A percentile compares a stretch with the other conserved stretches of the same genome.
Evolutionary conservation across 495 filamentous ascomycete species (phyloP).

Genomic region (Talaromyces borbonicus): DNA sequence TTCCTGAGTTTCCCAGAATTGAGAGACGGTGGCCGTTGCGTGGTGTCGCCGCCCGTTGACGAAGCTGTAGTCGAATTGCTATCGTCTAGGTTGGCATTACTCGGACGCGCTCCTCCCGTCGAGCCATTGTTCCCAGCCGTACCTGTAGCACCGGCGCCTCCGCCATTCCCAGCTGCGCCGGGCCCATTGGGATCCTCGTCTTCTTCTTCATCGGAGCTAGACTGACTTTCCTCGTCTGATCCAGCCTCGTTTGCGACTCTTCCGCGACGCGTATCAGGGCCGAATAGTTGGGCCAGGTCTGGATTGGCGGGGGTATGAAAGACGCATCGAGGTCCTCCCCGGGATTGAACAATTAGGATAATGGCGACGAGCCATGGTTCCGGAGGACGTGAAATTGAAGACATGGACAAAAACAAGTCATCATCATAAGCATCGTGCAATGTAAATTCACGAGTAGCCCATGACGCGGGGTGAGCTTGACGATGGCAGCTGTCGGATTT

Average conservation of each 20-base stretch:
- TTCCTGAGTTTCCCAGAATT: constrained; percentile 30
- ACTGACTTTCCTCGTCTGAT: constrained; percentile 38
- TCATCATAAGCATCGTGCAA: constrained; percentile 2
- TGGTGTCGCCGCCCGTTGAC: constrained; percentile 21
- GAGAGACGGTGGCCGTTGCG: constrained; percentile 31
- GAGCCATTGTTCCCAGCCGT: not conserved
- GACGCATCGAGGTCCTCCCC: constrained; percentile 72
- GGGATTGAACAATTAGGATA: constrained; percentile 70
- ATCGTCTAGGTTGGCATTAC: constrained; percentile 31
- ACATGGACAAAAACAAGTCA: constrained; percentile 23
- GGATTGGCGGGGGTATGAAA: constrained; percentile 81
- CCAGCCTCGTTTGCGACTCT: constrained; percentile 29
- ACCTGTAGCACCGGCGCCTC: constrained; percentile 9
- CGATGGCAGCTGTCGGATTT: too few species aligned
- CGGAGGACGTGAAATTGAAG: constrained; percentile 39
- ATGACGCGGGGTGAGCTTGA: too few species aligned
- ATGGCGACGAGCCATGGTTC: constrained; percentile 64
- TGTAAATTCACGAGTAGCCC: not conserved
- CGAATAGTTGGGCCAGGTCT: constrained; percentile 33
- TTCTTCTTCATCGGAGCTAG: constrained; percentile 40
- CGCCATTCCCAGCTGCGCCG: constrained; percentile 5
- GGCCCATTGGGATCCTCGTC: constrained; percentile 31
- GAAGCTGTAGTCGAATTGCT: constrained; percentile 20
- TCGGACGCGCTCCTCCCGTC: constrained; percentile 18
- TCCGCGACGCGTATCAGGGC: constrained; percentile 25